Percentiles rank a stretch among this genome's conserved stretches.
These are phyloP conservation scores for Cystobasidium slooffiae DNA, from an alignment of 1,284 basidiomycete genomes.

Conservation along the genomic window DNA sequence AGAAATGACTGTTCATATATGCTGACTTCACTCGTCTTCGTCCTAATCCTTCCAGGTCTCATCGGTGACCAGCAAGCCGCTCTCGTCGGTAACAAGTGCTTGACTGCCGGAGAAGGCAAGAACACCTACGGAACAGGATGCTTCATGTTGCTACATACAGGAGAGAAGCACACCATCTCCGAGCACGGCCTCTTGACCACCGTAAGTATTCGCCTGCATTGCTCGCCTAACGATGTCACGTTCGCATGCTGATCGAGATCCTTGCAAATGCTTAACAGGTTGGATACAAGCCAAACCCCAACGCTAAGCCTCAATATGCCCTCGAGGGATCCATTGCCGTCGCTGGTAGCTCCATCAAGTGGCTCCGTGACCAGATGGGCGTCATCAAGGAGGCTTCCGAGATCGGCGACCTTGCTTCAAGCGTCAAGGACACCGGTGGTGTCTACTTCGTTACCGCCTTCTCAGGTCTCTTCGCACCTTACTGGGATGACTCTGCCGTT, in stretches of 20 bases:
- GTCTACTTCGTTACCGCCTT: slow-evolving; percentile 87
- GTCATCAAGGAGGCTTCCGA: slow-evolving; percentile 80
- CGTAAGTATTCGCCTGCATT: slow-evolving; percentile 52
- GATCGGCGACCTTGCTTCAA: slow-evolving; percentile 81
- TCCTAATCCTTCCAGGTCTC: slow-evolving; percentile 74
- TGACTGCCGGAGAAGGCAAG: slow-evolving; percentile 81
- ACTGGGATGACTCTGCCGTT: slow-evolving; percentile 83
- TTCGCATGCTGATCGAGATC: background rate
- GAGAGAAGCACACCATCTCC: slow-evolving; percentile 81
- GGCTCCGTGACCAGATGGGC: slow-evolving; percentile 87
- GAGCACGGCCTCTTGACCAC: slow-evolving; percentile 87
- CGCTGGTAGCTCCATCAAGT: slow-evolving; percentile 93
- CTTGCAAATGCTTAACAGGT: slow-evolving; percentile 56
- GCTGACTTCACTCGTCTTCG: slow-evolving; percentile 50
- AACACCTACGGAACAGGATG: slow-evolving; percentile 90
- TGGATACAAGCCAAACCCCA: slow-evolving; percentile 86
- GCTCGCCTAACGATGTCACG: background rate
- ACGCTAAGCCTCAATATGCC: slow-evolving; percentile 82
- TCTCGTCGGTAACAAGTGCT: slow-evolving; percentile 92
- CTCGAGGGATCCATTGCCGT: slow-evolving; percentile 95
- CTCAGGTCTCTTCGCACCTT: slow-evolving; percentile 58
- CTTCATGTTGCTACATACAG: slow-evolving; percentile 92
- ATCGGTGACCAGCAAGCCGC: slow-evolving; percentile 97
- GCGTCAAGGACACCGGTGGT: slow-evolving; percentile 82
- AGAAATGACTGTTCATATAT: slow-evolving; percentile 73